These are phyloP conservation scores for Neonectria punicea DNA, from an alignment of 2,329 filamentous ascomycete species.

Conservation along the genomic window DNA sequence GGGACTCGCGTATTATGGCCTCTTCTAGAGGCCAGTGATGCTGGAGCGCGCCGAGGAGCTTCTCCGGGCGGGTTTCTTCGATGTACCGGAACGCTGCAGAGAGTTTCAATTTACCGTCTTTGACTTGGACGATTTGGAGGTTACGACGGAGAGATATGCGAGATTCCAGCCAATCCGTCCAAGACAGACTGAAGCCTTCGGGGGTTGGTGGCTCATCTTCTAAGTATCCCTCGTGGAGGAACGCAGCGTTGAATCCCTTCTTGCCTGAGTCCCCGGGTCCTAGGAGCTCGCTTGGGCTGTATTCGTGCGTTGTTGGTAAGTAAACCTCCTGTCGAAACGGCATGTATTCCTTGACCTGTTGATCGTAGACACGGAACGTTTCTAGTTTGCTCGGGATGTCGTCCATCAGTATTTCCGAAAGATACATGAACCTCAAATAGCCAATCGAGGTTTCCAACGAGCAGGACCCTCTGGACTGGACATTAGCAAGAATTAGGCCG, in stretches of 20 bases:
- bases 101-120: background rate
- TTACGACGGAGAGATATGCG: constrained; percentile 18
- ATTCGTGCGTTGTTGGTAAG: constrained; percentile 24
- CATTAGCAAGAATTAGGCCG: constrained; percentile 16
- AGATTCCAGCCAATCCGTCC: constrained; percentile 30
- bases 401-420: constrained; percentile 22
- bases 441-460: constrained; percentile 13
- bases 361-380: constrained; percentile 18
- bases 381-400: background rate
- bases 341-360: background rate
- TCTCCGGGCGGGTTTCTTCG: constrained; percentile 6
- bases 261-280: background rate
- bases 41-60: constrained; percentile 22
- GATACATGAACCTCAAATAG: constrained; percentile 33
- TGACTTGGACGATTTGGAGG: constrained; percentile 2
- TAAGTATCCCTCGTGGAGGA: constrained; percentile 27
- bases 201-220: constrained; percentile 17
- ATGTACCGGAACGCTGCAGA: constrained; percentile 25
- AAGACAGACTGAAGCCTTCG: constrained; percentile 5
- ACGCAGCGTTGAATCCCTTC: background rate
- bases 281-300: constrained; percentile 22
- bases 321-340: constrained; percentile 19
- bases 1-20: background rate
- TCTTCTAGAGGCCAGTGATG: constrained; percentile 22
- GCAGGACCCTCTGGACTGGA: background rate